Evolutionary conservation across 331 rosid species (phyloP), one percentile per base, ranked within the genome.

Genomic region (Telfairia occidentalis): DNA sequence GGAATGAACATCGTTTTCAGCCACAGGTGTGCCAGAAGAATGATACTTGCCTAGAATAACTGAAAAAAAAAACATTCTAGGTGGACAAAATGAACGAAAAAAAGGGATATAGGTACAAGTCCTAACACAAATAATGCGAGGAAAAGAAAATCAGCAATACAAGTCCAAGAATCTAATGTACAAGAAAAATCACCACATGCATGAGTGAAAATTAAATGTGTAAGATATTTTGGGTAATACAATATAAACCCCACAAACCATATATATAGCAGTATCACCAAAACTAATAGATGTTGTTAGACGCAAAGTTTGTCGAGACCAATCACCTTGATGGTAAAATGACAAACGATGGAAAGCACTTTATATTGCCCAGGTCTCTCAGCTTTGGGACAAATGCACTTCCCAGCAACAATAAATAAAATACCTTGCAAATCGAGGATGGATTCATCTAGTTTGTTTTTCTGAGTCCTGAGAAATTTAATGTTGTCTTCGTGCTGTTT

Each of bases 391-490:
- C 55, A 69, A 43, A 42, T 43, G 13, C 74, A 69, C 40, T 16
- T 70, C 52, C 40, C 42, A 45, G 28, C 15, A 46, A 28, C 16
- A 26, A 43, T 28, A 34, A 43, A 18, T 0, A 71, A 12, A 35
- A 37, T 92, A 95, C 99, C 97, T 87, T 90, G 90, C 86, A 88
- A 76, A 82, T 92, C 86, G 59, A 85, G 81, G 82, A 92, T 87
- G 73, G 87, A 71, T 28, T 90, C 90, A 0, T 92, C 93, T 23
- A 90, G 76, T 80, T 92, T 89, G 81, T 38, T 81, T 59, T 66
- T 90, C 80, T 90, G 89, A 64, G 85, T 69, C 67, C 81, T 88
- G 67, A 95, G 79, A 79, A 66, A 73, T 71, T 71, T 82, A 52
- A 92, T 23, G 83, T 60, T 84, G 53, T 88, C 97, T 72, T 95